These are phyloP conservation scores for Talaromyces trachyspermus DNA, from an alignment of 495 filamentous ascomycete genomes.

Conservation along the genomic window DNA sequence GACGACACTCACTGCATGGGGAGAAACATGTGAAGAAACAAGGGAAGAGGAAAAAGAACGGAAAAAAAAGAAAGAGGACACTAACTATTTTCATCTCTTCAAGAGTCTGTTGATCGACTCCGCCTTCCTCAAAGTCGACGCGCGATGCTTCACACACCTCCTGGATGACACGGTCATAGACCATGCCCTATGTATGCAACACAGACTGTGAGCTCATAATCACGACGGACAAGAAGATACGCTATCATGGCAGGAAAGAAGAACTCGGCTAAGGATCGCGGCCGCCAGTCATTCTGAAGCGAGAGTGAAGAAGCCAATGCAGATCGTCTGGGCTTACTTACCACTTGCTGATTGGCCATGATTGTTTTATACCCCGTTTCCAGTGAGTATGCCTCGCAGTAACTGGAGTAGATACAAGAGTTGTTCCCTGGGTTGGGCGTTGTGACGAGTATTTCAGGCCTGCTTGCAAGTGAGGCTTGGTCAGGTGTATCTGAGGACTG, in stretches of 20 bases:
- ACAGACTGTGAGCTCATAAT: slow-evolving; percentile 13
- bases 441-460: too few species aligned
- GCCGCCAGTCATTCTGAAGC: too few species aligned
- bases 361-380: background rate
- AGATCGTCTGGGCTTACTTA: slow-evolving; percentile 37
- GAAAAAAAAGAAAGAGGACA: slow-evolving; percentile 19
- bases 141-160: slow-evolving; percentile 83
- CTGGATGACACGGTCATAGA: slow-evolving; percentile 86
- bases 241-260: slow-evolving; percentile 9
- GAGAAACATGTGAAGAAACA: background rate
- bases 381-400: background rate
- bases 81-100: slow-evolving; percentile 78
- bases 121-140: slow-evolving; percentile 94
- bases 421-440: background rate
- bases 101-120: slow-evolving; percentile 78
- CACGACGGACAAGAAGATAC: background rate
- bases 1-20: too few species aligned
- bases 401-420: background rate
- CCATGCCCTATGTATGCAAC: slow-evolving; percentile 55
- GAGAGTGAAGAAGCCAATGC: slow-evolving; percentile 12
- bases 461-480: slow-evolving; percentile 1
- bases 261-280: slow-evolving; percentile 10
- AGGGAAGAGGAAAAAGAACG: slow-evolving; percentile 10
- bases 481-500: background rate
- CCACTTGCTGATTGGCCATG: slow-evolving; percentile 62